Evolutionary conservation across 1,139 yeast species (phyloP), one percentile per base, ranked within the genome.

Genomic region (Saccharomyces hybrid): DNA sequence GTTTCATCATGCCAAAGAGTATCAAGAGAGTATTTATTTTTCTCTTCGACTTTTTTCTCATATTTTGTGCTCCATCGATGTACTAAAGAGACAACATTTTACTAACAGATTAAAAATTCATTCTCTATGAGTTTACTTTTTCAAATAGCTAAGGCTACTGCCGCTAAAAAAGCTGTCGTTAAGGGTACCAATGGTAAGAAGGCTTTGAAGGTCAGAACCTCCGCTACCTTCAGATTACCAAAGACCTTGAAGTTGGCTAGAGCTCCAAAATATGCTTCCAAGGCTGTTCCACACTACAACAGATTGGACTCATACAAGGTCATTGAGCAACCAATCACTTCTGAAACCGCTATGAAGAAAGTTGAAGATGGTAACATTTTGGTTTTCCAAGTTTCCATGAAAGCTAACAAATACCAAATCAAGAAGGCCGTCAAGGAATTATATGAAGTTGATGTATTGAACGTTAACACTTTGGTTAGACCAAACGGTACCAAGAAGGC

Each of bases 401-500:
- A 88, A 82, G 83, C 98, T 75, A 93, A 91, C 96, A 93, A 93
- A 85, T 79, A 86, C 81, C 97, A 93, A 82, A 93, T 93, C 83
- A 91, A 91, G 85, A 81, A 86, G 75, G 99, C 99, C 70, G 95
- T 93, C 73, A 91, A 93, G 86, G 96, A 90, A 81, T 85, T 93
- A 76, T 93, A 93, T 85, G 91, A 88, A 75, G 97, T 93, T 72
- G 98, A 93, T 70, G 95, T 88, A 69, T 81, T 79, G 73, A 83
- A 88, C 80, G 91, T 93, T 74, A 89, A 93, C 93, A 93, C 98
- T 72, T 84, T 91, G 78, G 79, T 93, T 74, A 88, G 96, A 82
- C 97, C 99, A 76, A 91, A 93, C 78, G 99, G 99, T 79, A 88
- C 97, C 82, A 93, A 93, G 89, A 95, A 95, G 86, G 99, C 99